Percentiles rank a stretch among this genome's conserved stretches.
phyloP scores from a whole-genome alignment of 2,329 filamentous ascomycete species.

The Cordyceps fumosorosea region DNA sequence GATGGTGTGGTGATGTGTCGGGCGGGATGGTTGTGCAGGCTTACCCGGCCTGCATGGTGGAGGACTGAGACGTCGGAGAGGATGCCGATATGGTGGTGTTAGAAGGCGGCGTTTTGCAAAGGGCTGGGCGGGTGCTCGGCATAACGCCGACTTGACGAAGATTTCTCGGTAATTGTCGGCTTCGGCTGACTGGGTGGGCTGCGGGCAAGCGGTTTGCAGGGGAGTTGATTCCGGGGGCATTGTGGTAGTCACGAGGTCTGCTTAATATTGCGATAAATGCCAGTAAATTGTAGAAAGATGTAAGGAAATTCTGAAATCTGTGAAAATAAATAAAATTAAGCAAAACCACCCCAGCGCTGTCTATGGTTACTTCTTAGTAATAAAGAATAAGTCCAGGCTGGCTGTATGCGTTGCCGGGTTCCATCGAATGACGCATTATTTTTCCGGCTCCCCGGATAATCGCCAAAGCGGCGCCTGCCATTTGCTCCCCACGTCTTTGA shows the following conservation, averaged over 20 bases:
- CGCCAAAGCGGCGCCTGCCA: slow-evolving; percentile 8
- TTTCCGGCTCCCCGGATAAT: slow-evolving; percentile 7
- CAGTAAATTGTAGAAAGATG: no score
- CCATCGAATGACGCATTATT: slow-evolving; percentile 15
- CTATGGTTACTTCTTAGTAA: background rate
- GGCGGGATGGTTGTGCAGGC: background rate
- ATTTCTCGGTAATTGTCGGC: slow-evolving; percentile 12
- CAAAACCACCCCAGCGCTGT: background rate
- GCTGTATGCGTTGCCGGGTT: background rate
- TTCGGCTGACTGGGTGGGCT: background rate
- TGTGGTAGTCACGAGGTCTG: background rate
- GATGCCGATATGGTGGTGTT: background rate
- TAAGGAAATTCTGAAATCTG: background rate
- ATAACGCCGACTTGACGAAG: slow-evolving; percentile 6
- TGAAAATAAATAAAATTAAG: background rate
- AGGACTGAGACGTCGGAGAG: background rate
- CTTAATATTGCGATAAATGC: background rate
- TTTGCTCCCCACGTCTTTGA: background rate
- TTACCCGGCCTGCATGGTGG: background rate
- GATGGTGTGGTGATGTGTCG: background rate
- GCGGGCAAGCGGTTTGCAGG: background rate
- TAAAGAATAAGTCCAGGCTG: background rate
- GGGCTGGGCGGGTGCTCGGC: background rate
- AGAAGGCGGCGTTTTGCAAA: background rate
- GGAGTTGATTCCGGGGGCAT: background rate